Evolutionary conservation across 805 yeast species (phyloP), one percentile per base, ranked within the genome.

Genomic region (Wickerhamiella cacticola): DNA sequence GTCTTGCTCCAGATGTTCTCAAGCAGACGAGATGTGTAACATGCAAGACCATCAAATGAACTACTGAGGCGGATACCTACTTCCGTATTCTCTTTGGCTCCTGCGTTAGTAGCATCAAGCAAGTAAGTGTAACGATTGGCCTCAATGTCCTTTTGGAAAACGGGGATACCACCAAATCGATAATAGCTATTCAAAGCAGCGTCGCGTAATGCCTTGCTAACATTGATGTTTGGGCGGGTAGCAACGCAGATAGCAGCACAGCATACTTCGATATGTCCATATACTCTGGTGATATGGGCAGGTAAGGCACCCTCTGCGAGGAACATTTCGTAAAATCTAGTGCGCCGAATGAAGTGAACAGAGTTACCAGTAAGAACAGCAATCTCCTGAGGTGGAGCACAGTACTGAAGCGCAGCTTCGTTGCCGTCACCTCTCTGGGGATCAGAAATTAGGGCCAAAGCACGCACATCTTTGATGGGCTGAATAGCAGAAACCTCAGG

Each of bases 241-340:
- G 95, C 83, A 46, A 86, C 77, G 54, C 82, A 82, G 45, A 92
- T 69, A 9, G 96, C 82, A 1, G 92, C 79, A 0, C 95, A 80
- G 59, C 96, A 89, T 3, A 94, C 80, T 62, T 94, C 98, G 46
- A 83, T 79, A 45, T 80, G 73, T 5, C 97, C 96, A 61, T 86
- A 87, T 48, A 82, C 80, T 42, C 75, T 74, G 15, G 80, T 76
- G 59, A 85, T 85, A 35, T 53, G 51, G 45, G 79, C 73, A 46
- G 78, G 72, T 46, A 84, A 74, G 18, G 82, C 78, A 44, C 79
- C 76, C 48, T 84, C 66, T 0, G 81, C 64, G 59, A 81, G 82
- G 53, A 89, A 73, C 4, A 86, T 73, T 60, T 80, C 74, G 60
- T 81, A 88, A 5, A 95, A 92, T 2, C 87, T 80, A 61, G 86